Percentiles rank a stretch among this genome's conserved stretches.
phyloP scores from a whole-genome alignment of 306 rosid species.

The Inga laurina region DNA sequence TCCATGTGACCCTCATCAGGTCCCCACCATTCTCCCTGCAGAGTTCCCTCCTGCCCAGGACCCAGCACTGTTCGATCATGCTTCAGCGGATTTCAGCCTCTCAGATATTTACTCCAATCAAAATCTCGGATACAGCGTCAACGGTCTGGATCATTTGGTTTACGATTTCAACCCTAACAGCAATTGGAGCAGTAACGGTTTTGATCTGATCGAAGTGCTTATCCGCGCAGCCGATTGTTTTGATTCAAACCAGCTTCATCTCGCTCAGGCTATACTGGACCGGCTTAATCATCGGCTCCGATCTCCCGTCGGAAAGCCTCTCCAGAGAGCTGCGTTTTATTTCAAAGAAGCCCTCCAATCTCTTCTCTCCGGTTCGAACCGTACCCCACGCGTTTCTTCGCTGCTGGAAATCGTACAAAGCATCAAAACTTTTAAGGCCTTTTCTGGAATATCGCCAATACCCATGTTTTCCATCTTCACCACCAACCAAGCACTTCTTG shows the following conservation, averaged over 20 bases:
- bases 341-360: conserved; percentile 83
- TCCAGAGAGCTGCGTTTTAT: conserved; percentile 71
- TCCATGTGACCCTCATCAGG: conserved; percentile 37
- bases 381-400: conserved; percentile 52
- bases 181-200: conserved; percentile 39
- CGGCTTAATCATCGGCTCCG: conserved; percentile 66
- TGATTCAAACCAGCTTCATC: conserved; percentile 60
- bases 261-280: conserved; percentile 71
- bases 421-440: conserved; percentile 68
- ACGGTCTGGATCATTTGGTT: conserved; percentile 33
- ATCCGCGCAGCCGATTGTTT: conserved; percentile 78
- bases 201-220: conserved; percentile 71
- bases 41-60: conserved; percentile 54
- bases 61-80: conserved; percentile 52
- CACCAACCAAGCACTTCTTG: conserved; percentile 84
- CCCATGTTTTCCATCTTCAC: conserved; percentile 88
- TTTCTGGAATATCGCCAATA: conserved; percentile 71
- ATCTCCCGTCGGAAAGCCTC: conserved; percentile 53
- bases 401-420: conserved; percentile 74
- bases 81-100: conserved; percentile 47
- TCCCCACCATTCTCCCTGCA: conserved; percentile 26
- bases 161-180: conserved; percentile 35
- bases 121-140: conserved; percentile 25
- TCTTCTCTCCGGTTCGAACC: conserved; percentile 56
- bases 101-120: conserved; percentile 60